These are phyloP conservation scores for Candida chilensis DNA, from an alignment of 805 yeast species.

Conservation along the genomic window DNA sequence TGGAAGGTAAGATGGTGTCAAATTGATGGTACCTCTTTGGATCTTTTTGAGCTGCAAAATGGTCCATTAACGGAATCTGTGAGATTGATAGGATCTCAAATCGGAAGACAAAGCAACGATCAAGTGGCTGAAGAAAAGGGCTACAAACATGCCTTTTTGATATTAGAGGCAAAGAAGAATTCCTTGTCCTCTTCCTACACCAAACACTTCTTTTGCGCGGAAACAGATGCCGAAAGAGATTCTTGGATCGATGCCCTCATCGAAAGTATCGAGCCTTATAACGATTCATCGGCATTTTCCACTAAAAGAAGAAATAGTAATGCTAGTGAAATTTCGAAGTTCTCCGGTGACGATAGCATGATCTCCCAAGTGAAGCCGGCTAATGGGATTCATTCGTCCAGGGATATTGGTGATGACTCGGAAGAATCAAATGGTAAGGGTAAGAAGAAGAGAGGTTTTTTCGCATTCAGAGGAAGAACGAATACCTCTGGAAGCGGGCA, in stretches of 20 bases:
- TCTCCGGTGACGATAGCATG: background rate
- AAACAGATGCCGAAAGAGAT: constrained; percentile 69
- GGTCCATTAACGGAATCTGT: constrained; percentile 47
- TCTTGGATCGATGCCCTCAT: constrained; percentile 49
- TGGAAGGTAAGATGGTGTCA: constrained; percentile 72
- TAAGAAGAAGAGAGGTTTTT: constrained; percentile 46
- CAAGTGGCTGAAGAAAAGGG: constrained; percentile 35
- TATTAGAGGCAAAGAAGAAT: constrained; percentile 34
- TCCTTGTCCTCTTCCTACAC: constrained; percentile 16
- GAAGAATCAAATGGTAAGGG: constrained; percentile 29
- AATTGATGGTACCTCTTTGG: constrained; percentile 48
- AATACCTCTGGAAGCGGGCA: background rate
- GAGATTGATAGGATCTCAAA: constrained; percentile 38
- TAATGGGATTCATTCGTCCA: background rate
- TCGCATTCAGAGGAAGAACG: constrained; percentile 39
- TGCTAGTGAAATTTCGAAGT: background rate
- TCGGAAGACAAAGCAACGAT: constrained; percentile 40
- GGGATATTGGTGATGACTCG: background rate
- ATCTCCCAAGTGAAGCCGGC: too few relatives aligned
- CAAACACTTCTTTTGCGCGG: constrained; percentile 68
- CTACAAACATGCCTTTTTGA: constrained; percentile 52
- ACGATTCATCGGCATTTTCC: too few relatives aligned
- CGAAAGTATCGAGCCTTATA: background rate
- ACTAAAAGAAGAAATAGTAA: background rate
- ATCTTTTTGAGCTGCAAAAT: constrained; percentile 47